Percentiles rank a stretch among this genome's conserved stretches.
These are phyloP conservation scores for Spinellus fusiger DNA, from an alignment of 192 early-diverging fungal species.

Conservation along the genomic window DNA sequence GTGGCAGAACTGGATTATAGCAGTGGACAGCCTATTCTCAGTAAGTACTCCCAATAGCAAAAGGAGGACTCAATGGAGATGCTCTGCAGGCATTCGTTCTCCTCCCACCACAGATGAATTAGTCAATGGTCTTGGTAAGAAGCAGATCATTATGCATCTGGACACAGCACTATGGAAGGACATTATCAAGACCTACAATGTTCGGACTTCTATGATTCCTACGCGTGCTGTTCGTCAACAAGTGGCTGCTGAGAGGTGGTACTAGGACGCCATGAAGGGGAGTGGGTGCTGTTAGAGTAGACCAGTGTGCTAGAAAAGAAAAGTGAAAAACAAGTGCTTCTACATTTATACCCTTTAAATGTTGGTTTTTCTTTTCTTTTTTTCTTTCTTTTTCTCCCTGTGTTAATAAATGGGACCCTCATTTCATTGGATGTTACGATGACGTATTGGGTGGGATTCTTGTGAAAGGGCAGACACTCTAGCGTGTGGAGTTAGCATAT, in stretches of 20 bases:
- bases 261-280: too few relatives aligned
- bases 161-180: conserved; percentile 64
- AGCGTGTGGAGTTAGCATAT: too few relatives aligned
- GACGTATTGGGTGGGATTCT: too few relatives aligned
- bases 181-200: conserved; percentile 60
- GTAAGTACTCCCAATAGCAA: conserved; percentile 18
- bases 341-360: too few relatives aligned
- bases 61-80: not conserved
- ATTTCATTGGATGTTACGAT: too few relatives aligned
- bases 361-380: too few relatives aligned
- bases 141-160: conserved; percentile 74
- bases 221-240: conserved; percentile 30
- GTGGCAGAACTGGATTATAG: conserved; percentile 70
- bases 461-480: too few relatives aligned
- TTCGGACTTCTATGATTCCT: conserved; percentile 57
- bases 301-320: too few relatives aligned
- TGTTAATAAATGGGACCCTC: too few relatives aligned
- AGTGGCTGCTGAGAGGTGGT: not conserved
- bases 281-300: too few relatives aligned
- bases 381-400: too few relatives aligned
- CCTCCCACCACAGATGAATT: conserved; percentile 67
- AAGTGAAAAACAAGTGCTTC: too few relatives aligned
- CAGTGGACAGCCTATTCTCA: conserved; percentile 56
- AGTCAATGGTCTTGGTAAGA: conserved; percentile 57
- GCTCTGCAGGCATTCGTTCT: conserved; percentile 47